Base-by-base conservation (phyloP, 306 rosid species). In the Phaseolus lunatus region DNA sequence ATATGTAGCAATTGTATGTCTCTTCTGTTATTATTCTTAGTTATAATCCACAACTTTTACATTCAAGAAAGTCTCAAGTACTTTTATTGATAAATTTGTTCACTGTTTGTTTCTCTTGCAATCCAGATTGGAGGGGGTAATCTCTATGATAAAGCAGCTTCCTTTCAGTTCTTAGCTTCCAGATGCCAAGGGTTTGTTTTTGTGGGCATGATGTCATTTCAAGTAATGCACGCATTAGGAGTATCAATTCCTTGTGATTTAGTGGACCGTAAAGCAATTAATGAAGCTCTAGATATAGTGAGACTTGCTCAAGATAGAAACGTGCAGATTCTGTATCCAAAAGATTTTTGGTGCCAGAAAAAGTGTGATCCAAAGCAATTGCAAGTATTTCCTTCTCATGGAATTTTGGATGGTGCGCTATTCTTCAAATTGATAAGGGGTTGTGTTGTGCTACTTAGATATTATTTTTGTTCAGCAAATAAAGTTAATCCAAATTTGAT, bases 121-220 rank as follows among this genome's bases (percentile, higher is more conserved):
- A 78, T 87, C 73, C 89, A 95, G 98, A 87, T 95, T 77, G 97
- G 97, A 80, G 98, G 98, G 35, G 87, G 89, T 56, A 85, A 87
- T 72, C 75, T 95, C 24, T 73, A 23, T 33, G 82, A 87, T 76
- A 95, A 92, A 88, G 89, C 87, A 62, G 77, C 87, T 73, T 97
- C 98, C 66, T 75, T 95, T 83, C 88, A 67, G 29, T 85, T 87
- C 85, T 87, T 95, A 82, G 88, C 96, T 56, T 86, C 93, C 65
- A 87, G 73, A 72, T 95, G 97, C 53, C 90, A 90, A 73, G 90
- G 79, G n/a, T 77, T 95, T 75, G 78, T 90, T 78, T 92, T 92
- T 81, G 89, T 92, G 75, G 98, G 98, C 76, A 85, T 85, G 92
- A 95, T 90, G 92, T 81, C 96, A 72, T 90, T 95, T 81, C 98